phyloP scores from a whole-genome alignment of 129 eudicot species.

The Calendula officinalis region DNA sequence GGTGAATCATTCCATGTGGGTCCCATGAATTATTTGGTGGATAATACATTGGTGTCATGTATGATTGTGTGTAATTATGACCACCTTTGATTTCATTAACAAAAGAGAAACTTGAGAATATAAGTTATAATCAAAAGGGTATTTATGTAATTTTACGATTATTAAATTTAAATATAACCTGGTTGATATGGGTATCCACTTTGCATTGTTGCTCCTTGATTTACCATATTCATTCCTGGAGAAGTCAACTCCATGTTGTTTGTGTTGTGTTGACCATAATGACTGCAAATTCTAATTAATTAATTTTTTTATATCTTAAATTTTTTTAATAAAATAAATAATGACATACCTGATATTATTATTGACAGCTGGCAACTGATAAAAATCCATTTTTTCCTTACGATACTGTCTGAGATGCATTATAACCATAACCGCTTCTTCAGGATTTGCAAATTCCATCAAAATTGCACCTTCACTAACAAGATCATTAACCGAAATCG shows the following conservation, averaged over 20 bases:
- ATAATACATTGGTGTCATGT: conserved; percentile 55
- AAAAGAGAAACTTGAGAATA: conserved; percentile 5
- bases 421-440: conserved; percentile 73
- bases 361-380: conserved; percentile 32
- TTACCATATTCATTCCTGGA: conserved; percentile 59
- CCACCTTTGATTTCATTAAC: conserved; percentile 33
- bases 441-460: conserved; percentile 82
- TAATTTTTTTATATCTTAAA: background rate
- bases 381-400: conserved; percentile 42
- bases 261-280: conserved; percentile 46
- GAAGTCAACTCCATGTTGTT: conserved; percentile 55
- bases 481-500: conserved; percentile 67
- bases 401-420: conserved; percentile 64
- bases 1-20: conserved; percentile 53
- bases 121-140: background rate
- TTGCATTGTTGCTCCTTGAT: conserved; percentile 46
- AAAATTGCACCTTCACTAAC: conserved; percentile 72
- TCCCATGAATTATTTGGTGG: conserved; percentile 79
- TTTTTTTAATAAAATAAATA: background rate
- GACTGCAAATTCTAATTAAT: conserved; percentile 23
- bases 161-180: conserved; percentile 21
- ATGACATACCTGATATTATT: conserved; percentile 27
- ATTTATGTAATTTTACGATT: background rate
- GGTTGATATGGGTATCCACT: conserved; percentile 45
- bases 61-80: conserved; percentile 47